Base-by-base conservation (phyloP, 1,139 yeast genomes). In the Suhomyces bokatorum region DNA sequence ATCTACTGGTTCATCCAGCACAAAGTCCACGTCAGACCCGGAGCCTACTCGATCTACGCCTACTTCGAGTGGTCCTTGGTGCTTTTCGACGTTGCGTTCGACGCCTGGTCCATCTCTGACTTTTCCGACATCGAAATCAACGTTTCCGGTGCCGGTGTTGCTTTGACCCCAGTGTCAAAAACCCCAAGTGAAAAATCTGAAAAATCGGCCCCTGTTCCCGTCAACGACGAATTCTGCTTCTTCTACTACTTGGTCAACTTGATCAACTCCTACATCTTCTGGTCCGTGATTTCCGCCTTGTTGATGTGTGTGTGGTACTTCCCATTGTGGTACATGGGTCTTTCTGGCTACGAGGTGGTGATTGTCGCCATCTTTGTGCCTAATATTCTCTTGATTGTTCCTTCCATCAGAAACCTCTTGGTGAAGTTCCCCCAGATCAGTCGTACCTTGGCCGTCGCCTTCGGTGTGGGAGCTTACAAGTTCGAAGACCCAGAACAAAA, bases 311-410 rank as follows among this genome's bases (percentile, higher is more conserved):
- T 93, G 40, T 93, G 99, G 99, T 89, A 87, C 69, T 93, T 93
- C 74, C 99, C 99, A 14, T 74, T 93, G 50, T 93, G 99, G 99
- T 81, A 86, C 61, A 90, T 93, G 98, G 98, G 98, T 8, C 85
- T 93, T 46, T 86, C 96, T 2, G 99, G 99, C 4, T 90, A 87
- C 62, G 99, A 93, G 64, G 86, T 87, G 0, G 78, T 83, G 2
- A 73, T 89, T 39, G 50, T 64, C 11, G 61, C 83, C 4, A 69
- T 83, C 22, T 72, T 85, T 35, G 50, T 81, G 28, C 77, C 85
- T 1, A 86, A 91, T 5, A 49, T 85, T 13, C 37, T 89, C 2
- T 68, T 89, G 34, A 61, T 66, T 4, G 55, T 86, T 13, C 81
- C 88, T 3, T 71, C 74, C n/a, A 37, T 87, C 12, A 70, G 78